Percentiles rank a stretch among this genome's conserved stretches.
phyloP scores from a whole-genome alignment of 2,329 filamentous ascomycete species.

The Colletotrichum tofieldiae region DNA sequence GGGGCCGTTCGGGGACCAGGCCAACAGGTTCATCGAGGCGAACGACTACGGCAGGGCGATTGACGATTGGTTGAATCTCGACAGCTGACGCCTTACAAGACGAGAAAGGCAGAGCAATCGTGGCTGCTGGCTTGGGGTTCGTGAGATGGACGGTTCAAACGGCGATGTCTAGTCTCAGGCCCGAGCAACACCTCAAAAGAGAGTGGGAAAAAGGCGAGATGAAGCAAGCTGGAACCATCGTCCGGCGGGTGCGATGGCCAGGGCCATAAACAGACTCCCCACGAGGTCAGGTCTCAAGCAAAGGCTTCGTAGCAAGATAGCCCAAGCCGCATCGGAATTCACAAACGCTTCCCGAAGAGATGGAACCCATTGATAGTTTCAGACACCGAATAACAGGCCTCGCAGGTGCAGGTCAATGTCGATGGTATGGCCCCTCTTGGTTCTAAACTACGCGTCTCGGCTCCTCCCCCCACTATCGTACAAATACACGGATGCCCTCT shows the following conservation, averaged over 20 bases:
- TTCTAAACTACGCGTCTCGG: neutral
- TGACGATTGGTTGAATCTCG: slow-evolving; percentile 52
- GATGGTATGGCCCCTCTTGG: neutral
- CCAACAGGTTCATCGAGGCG: slow-evolving; percentile 52
- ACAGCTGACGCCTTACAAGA: neutral
- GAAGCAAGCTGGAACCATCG: no score
- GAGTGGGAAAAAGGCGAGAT: no score
- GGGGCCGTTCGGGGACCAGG: slow-evolving; percentile 45
- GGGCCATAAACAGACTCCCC: no score
- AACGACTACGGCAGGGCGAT: slow-evolving; percentile 55
- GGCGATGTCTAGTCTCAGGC: no score
- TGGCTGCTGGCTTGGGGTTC: no score
- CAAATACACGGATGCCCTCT: slow-evolving; percentile 5
- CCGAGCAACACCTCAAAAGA: no score
- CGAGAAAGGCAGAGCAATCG: neutral
- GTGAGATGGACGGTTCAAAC: no score
- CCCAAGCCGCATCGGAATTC: no score
- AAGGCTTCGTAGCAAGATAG: no score
- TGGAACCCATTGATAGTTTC: neutral
- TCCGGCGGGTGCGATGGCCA: no score
- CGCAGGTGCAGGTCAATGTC: no score
- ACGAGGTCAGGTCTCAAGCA: no score
- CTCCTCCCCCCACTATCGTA: neutral
- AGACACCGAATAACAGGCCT: neutral
- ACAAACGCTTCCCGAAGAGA: neutral